Evolutionary conservation across 2,329 filamentous ascomycete genomes (phyloP).

Genomic region (Xenosphaeropsis pyriputrescens): DNA sequence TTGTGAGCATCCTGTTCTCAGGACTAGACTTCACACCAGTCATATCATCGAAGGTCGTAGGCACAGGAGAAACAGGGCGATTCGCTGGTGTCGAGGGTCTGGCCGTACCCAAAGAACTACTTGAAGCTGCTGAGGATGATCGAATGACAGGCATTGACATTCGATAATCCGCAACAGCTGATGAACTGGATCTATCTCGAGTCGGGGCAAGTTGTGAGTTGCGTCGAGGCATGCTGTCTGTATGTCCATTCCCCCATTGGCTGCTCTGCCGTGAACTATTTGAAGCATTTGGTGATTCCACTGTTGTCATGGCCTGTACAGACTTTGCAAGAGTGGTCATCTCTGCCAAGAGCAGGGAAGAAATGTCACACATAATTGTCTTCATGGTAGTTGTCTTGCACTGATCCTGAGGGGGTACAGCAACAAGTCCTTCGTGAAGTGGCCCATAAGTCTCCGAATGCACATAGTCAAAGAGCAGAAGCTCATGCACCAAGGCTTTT

Average conservation of each 20-base stretch:
- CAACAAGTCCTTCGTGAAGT: constrained; percentile 52
- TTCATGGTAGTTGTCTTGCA: constrained; percentile 70
- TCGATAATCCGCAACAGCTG: constrained; percentile 39
- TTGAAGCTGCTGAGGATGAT: constrained; percentile 16
- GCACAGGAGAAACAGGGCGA: constrained; percentile 5
- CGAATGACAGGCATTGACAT: constrained; percentile 66
- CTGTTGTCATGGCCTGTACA: constrained; percentile 55
- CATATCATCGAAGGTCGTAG: constrained; percentile 14
- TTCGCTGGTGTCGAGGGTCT: constrained; percentile 22
- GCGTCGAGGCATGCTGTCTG: constrained; percentile 27
- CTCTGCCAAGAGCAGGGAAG: constrained; percentile 58
- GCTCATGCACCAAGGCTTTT: constrained; percentile 61
- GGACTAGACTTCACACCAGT: constrained; percentile 4
- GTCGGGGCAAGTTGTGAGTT: constrained; percentile 38
- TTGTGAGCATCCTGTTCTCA: constrained; percentile 7
- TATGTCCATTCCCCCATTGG: constrained; percentile 25
- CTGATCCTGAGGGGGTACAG: constrained; percentile 52
- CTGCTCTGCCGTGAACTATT: constrained; percentile 25
- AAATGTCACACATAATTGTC: constrained; percentile 67
- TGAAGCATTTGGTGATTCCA: constrained; percentile 56
- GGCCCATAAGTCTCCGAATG: constrained; percentile 30
- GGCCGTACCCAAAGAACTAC: constrained; percentile 11
- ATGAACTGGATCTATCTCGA: constrained; percentile 34
- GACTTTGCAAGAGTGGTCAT: constrained; percentile 61
- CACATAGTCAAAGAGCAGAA: constrained; percentile 66